Evolutionary conservation across 495 filamentous ascomycete genomes (phyloP).

Genomic region (Neurospora sublineolata): DNA sequence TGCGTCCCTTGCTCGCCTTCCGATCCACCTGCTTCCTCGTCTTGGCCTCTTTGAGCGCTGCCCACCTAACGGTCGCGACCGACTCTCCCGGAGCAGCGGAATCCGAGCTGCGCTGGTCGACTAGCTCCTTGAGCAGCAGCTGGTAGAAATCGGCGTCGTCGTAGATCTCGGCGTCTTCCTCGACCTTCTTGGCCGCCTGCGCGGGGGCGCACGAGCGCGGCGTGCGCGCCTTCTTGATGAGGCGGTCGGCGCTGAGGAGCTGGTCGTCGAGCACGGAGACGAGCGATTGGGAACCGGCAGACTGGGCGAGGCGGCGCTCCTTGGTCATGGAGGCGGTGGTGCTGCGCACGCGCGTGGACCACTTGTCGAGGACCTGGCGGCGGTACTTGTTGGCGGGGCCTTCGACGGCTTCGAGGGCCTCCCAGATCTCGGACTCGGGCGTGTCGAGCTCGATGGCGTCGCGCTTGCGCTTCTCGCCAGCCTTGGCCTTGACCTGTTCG

Average conservation of each 20-base stretch:
- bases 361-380: conserved; percentile 54
- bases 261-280: conserved; percentile 65
- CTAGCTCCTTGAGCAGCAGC: conserved; percentile 77
- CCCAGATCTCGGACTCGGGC: conserved; percentile 56
- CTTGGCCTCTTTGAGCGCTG: conserved; percentile 70
- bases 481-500: conserved; percentile 20
- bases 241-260: conserved; percentile 53
- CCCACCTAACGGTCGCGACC: conserved; percentile 39
- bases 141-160: conserved; percentile 94
- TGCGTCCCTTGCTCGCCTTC: conserved; percentile 89
- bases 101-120: conserved; percentile 68
- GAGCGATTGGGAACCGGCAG: conserved; percentile 47
- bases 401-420: conserved; percentile 52
- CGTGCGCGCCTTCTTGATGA: conserved; percentile 52
- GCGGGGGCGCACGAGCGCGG: conserved; percentile 64
- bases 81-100: conserved; percentile 32
- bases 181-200: conserved; percentile 43
- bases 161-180: conserved; percentile 52
- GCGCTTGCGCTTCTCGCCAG: conserved; percentile 47
- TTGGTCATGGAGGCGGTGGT: conserved; percentile 31
- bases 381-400: conserved; percentile 40
- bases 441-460: conserved; percentile 36
- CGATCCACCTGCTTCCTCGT: conserved; percentile 76
- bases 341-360: conserved; percentile 47
- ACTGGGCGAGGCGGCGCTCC: conserved; percentile 39